Percentiles rank a stretch among this genome's conserved stretches.
These are phyloP conservation scores for Hortiboletus campestris DNA, from an alignment of 768 basidiomycete genomes.

Conservation along the genomic window DNA sequence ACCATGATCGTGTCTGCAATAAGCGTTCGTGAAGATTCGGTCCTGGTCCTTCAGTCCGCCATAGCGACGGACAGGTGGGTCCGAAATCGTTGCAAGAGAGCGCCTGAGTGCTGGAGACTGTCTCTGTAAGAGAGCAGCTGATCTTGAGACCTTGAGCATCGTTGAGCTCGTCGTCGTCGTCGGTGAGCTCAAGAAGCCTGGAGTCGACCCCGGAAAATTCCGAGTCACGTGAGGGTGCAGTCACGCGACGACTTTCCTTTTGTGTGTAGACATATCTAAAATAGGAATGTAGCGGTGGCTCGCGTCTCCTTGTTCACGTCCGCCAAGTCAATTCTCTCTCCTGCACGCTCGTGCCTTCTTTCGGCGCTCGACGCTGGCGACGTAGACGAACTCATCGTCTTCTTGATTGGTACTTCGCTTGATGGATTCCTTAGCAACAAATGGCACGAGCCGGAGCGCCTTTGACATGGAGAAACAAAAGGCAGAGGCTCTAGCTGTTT, in stretches of 20 bases:
- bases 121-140: slow-evolving; percentile 22
- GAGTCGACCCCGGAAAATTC: slow-evolving; percentile 14
- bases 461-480: slow-evolving; percentile 32
- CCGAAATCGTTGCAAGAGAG: slow-evolving; percentile 67
- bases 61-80: slow-evolving; percentile 87
- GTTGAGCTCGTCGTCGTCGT: slow-evolving; percentile 13
- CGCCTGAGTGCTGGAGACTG: slow-evolving; percentile 18
- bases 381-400: not conserved
- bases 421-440: slow-evolving; percentile 16
- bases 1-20: slow-evolving; percentile 84
- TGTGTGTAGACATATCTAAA: slow-evolving; percentile 3
- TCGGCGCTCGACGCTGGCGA: slow-evolving; percentile 4
- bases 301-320: slow-evolving; percentile 16
- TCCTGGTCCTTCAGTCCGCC: slow-evolving; percentile 95
- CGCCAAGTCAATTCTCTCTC: slow-evolving; percentile 1
- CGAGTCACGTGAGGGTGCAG: slow-evolving; percentile 17
- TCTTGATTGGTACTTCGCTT: not conserved
- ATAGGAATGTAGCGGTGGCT: slow-evolving; percentile 10
- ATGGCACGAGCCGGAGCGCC: slow-evolving; percentile 14
- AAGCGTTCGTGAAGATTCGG: slow-evolving; percentile 91
- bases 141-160: slow-evolving; percentile 31
- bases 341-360: not conserved
- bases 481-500: slow-evolving; percentile 27
- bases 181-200: not conserved
- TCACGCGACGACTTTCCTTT: slow-evolving; percentile 5